Evolutionary conservation across 805 yeast genomes (phyloP).

Genomic region (Komagataella kurtzmanii): DNA sequence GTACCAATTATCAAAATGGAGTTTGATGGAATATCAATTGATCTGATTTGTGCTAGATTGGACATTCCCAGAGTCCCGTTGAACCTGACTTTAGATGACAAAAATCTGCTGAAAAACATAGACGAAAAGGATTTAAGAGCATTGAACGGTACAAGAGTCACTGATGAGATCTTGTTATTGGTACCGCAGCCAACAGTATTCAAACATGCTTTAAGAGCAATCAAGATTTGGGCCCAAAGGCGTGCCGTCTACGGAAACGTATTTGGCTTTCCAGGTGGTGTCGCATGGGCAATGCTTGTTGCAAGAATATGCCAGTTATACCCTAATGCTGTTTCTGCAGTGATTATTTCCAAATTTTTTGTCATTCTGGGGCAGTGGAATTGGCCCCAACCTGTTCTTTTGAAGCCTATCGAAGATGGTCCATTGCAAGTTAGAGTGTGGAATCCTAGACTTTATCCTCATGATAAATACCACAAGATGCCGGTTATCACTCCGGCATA

Average conservation of each 20-base stretch:
- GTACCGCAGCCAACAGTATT: conserved; percentile 92
- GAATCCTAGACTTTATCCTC: conserved; percentile 88
- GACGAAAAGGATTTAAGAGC: conserved; percentile 89
- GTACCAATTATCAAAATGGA: conserved; percentile 93
- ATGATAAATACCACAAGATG: conserved; percentile 85
- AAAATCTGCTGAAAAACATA: conserved; percentile 69
- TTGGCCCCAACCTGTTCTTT: conserved; percentile 96
- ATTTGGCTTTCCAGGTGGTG: conserved; percentile 98
- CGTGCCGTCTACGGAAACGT: conserved; percentile 91
- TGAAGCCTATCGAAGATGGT: conserved; percentile 92
- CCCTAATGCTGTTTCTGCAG: conserved; percentile 92
- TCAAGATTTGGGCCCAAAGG: conserved; percentile 93
- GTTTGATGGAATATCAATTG: conserved; percentile 86
- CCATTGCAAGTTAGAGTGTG: conserved; percentile 93
- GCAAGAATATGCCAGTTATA: conserved; percentile 94
- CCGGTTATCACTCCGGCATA: conserved; percentile 98
- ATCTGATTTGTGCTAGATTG: conserved; percentile 73
- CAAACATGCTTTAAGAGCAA: conserved; percentile 83
- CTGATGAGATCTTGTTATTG: conserved; percentile 79
- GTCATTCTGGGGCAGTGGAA: conserved; percentile 79
- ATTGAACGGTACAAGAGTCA: conserved; percentile 91
- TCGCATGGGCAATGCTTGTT: conserved; percentile 99
- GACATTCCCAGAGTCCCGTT: conserved; percentile 76
- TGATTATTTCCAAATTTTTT: conserved; percentile 82
- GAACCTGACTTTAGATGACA: conserved; percentile 66